Percentiles rank a stretch among this genome's conserved stretches.
Evolutionary conservation across 2,329 filamentous ascomycete species (phyloP).

Genomic region (Daldinia sp.): DNA sequence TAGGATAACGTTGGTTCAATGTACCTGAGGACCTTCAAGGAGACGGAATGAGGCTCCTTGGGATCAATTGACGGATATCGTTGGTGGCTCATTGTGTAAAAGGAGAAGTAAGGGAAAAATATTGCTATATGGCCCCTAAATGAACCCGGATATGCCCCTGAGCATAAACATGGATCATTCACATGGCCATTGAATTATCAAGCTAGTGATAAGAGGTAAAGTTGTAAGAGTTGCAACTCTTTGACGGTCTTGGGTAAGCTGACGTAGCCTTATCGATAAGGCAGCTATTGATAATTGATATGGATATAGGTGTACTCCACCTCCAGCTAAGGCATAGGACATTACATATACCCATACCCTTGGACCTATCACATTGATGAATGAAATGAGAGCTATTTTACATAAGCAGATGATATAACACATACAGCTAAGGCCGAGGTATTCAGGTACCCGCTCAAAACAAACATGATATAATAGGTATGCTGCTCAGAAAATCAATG

Average conservation of each 20-base stretch:
- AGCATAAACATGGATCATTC: slow-evolving; percentile 11
- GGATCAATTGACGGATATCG: slow-evolving; percentile 68
- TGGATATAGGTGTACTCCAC: too few species aligned
- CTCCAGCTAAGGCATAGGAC: too few species aligned
- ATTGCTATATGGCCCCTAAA: slow-evolving; percentile 10
- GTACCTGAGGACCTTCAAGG: slow-evolving; percentile 79
- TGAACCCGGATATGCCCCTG: slow-evolving; percentile 13
- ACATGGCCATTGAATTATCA: slow-evolving; percentile 20
- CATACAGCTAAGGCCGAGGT: background rate
- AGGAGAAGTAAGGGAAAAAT: slow-evolving; percentile 13
- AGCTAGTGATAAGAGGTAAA: background rate
- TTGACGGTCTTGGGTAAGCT: slow-evolving; percentile 17
- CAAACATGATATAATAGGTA: background rate
- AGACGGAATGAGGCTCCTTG: slow-evolving; percentile 83
- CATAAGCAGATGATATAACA: background rate
- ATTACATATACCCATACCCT: background rate
- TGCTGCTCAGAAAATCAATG: background rate
- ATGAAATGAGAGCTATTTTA: background rate
- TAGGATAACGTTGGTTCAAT: slow-evolving; percentile 40
- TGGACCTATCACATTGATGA: background rate
- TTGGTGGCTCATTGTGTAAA: slow-evolving; percentile 66
- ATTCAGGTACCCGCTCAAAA: background rate
- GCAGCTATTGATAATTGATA: background rate
- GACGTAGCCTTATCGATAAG: slow-evolving; percentile 42
- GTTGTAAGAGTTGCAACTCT: background rate